phyloP scores from a whole-genome alignment of 257 asterid species.

The Perilla frutescens region DNA sequence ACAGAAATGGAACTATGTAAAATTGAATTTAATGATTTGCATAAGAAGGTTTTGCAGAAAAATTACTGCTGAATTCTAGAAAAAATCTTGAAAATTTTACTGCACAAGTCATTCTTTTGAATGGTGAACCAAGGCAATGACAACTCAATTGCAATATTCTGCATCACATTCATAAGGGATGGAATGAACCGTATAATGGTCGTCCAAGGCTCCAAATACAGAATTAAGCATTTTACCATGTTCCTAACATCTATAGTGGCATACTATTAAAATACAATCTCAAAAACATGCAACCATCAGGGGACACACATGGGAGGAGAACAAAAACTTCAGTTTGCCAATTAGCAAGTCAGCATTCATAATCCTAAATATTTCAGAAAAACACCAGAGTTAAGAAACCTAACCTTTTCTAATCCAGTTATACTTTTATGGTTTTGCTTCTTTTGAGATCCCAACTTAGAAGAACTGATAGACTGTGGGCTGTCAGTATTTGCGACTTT shows the following conservation, averaged over 20 bases:
- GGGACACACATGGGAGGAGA: neutral
- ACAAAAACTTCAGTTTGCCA: neutral
- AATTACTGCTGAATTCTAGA: conserved; percentile 17
- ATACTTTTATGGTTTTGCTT: conserved; percentile 53
- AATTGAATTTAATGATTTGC: conserved; percentile 12
- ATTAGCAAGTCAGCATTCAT: conserved; percentile 25
- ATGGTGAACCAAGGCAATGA: conserved; percentile 12
- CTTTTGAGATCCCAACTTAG: conserved; percentile 60
- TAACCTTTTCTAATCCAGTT: conserved; percentile 69
- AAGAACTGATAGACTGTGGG: conserved; percentile 42
- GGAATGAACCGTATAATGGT: neutral
- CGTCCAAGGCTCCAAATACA: conserved; percentile 11
- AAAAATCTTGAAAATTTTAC: conserved; percentile 1
- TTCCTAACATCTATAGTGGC: conserved; percentile 11
- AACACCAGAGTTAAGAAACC: conserved; percentile 27
- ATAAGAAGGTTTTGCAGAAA: conserved; percentile 15
- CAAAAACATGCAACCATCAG: conserved; percentile 19
- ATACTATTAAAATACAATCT: conserved; percentile 1
- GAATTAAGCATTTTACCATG: conserved; percentile 24
- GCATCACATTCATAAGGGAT: neutral
- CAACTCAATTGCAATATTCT: conserved; percentile 4
- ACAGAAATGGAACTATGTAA: neutral
- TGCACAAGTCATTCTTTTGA: neutral
- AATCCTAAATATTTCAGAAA: conserved; percentile 17
- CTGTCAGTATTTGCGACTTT: conserved; percentile 43